Evolutionary conservation across 148 eudicot species (phyloP).

Genomic region (Nepenthes mirabilis): DNA sequence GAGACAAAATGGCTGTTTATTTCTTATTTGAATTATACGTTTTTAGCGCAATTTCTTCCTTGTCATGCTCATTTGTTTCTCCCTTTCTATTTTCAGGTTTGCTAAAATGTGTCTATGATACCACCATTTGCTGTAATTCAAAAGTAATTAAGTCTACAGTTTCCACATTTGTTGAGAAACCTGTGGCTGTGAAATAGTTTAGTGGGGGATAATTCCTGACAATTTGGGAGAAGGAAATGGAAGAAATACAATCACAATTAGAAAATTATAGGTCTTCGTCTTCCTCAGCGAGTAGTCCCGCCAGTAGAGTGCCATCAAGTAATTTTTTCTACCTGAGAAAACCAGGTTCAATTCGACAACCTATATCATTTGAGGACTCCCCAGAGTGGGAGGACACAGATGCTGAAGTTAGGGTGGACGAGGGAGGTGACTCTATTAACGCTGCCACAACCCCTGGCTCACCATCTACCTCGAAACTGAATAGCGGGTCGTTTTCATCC

Average conservation of each 20-base stretch:
- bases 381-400: constrained; percentile 97
- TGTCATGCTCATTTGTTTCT: neutral
- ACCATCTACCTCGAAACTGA: constrained; percentile 74
- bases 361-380: constrained; percentile 71
- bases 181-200: neutral
- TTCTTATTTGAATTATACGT: neutral
- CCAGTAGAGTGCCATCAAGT: constrained; percentile 80
- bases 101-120: neutral
- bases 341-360: constrained; percentile 73
- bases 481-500: constrained; percentile 82
- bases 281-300: constrained; percentile 94
- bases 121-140: neutral
- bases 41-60: neutral
- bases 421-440: constrained; percentile 66
- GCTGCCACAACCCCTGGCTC: constrained; percentile 69
- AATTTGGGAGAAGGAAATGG: constrained; percentile 28
- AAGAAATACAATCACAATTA: constrained; percentile 86
- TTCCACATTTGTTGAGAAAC: neutral
- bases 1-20: neutral
- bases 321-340: constrained; percentile 80
- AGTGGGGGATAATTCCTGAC: neutral
- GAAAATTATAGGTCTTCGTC: constrained; percentile 95
- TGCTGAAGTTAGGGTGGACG: constrained; percentile 68
- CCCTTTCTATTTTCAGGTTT: neutral
- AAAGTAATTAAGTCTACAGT: neutral